Conservation (phyloP, 73 alveolate genomes). For the Paramecium caudatum region DNA sequence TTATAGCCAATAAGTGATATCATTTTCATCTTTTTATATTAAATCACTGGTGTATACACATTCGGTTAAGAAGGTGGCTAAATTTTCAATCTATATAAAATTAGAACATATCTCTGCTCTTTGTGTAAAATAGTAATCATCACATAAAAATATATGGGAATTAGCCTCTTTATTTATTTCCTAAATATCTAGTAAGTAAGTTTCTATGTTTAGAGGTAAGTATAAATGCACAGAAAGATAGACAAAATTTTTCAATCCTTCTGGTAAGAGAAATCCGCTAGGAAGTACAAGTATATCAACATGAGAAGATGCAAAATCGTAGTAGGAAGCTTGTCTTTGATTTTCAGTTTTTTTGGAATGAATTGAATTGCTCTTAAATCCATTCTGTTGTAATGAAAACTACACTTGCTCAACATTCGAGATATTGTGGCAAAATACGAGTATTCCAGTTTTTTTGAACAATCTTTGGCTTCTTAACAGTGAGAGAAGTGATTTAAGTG, state of each 20-base stretch:
- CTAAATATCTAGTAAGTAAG: constrained; percentile 4
- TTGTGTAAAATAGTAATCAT: constrained; percentile 9
- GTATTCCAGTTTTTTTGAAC: constrained; percentile 46
- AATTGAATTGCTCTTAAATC: constrained; percentile 30
- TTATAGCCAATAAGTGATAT: constrained; percentile 27
- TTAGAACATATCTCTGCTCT: constrained; percentile 12
- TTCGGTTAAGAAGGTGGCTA: neutral
- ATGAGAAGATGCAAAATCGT: constrained; percentile 49
- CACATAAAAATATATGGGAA: constrained; percentile 57
- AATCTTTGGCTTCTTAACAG: neutral
- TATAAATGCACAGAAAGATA: constrained; percentile 41
- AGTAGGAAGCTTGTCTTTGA: constrained; percentile 23
- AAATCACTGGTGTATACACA: constrained; percentile 20
- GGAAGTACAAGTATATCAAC: constrained; percentile 16
- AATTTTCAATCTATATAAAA: neutral
- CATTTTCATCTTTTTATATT: constrained; percentile 2
- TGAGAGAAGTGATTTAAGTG: constrained; percentile 7
- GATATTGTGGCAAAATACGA: neutral
- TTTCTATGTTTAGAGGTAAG: constrained; percentile 45
- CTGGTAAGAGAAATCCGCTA: constrained; percentile 57
- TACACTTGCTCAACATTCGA: neutral
- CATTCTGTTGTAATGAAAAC: constrained; percentile 4
- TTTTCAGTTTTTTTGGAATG: constrained; percentile 5
- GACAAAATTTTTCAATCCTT: constrained; percentile 46
- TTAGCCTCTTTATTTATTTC: constrained; percentile 58